These are phyloP conservation scores for Russula virescens DNA, from an alignment of 768 basidiomycete species.

Conservation along the genomic window DNA sequence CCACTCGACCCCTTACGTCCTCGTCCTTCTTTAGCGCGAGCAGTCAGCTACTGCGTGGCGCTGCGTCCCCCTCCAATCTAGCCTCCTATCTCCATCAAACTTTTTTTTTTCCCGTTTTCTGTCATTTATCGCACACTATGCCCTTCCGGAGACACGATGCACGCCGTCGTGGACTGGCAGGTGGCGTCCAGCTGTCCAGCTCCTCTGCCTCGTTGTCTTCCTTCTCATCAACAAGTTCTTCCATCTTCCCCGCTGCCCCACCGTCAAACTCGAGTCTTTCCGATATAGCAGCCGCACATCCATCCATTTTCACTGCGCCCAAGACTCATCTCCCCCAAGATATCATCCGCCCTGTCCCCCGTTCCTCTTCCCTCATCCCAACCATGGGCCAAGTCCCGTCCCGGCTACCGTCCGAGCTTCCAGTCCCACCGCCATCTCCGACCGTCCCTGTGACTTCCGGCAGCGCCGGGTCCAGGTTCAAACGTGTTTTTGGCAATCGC, in stretches of 20 bases:
- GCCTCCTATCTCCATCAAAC: conserved; percentile 18
- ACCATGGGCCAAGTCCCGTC: conserved; percentile 39
- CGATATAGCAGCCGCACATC: conserved; percentile 35
- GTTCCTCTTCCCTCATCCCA: conserved; percentile 31
- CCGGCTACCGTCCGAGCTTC: conserved; percentile 23
- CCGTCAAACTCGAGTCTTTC: conserved; percentile 36
- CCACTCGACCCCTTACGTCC: conserved; percentile 21
- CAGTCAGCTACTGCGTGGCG: conserved; percentile 19
- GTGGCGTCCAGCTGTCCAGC: conserved; percentile 33
- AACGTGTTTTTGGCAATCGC: conserved; percentile 52
- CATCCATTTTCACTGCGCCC: conserved; percentile 27
- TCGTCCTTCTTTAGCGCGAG: conserved; percentile 10
- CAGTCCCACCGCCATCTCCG: conserved; percentile 27
- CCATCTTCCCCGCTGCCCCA: conserved; percentile 36
- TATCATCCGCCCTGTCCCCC: conserved; percentile 29
- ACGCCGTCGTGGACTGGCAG: conserved; percentile 12
- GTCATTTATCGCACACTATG: conserved; percentile 8
- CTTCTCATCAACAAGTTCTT: conserved; percentile 40
- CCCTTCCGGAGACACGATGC: conserved; percentile 24
- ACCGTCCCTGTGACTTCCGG: conserved; percentile 22
- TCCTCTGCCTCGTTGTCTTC: conserved; percentile 40
- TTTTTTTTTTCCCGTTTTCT: neutral
- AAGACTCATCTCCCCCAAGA: conserved; percentile 27
- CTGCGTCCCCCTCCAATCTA: conserved; percentile 20
- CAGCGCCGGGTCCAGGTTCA: conserved; percentile 44